Base-by-base conservation (phyloP, 805 yeast genomes). In the Starmerella riodocensis region DNA sequence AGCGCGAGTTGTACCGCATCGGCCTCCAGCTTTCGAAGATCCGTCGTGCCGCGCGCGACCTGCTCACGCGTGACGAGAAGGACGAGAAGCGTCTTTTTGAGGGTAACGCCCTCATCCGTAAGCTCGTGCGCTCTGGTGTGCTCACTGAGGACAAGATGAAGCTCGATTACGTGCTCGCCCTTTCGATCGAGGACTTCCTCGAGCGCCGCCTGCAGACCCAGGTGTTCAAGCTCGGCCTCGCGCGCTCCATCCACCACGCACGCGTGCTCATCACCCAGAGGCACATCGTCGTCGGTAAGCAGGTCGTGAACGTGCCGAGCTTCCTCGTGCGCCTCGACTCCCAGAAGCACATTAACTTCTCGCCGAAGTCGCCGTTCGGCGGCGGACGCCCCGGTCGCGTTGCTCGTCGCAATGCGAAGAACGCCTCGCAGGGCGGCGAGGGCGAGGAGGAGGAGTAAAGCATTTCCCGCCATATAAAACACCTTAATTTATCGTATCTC, bases 321-420 rank as follows among this genome's bases (percentile, higher is more conserved):
- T 91, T 91, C 88, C 81, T 86, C 79, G 98, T 91, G 54, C 93
- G 98, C 77, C 81, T 91, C 67, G 98, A 91, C 75, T 86, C 98
- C 57, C 98, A 91, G 74, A 91, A 91, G 82, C 97, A 91, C 85
- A 84, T 91, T 72, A 97, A 91, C 78, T 91, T 88, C 63, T 93
- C 98, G 62, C 80, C 91, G 67, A 84, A 83, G 69, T 91, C 98
- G 57, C 98, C 98, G 70, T 88, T 83, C 86, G 98, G 98, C 70
- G 98, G 98, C 74, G 98, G 95, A 61, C 88, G 98, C 76, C 93
- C 98, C 59, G 98, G 98, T 69, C 91, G 98, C 78, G 94, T 84
- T 64, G 93, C 91, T 79, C 84, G 97, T 80, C 83, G 75, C 71
- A 76, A 80, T 77, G 66, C 71, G 58, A 71, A 65, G 58, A 71